Base-by-base conservation (phyloP, 495 filamentous ascomycete species). In the Xylaria cubensis region DNA sequence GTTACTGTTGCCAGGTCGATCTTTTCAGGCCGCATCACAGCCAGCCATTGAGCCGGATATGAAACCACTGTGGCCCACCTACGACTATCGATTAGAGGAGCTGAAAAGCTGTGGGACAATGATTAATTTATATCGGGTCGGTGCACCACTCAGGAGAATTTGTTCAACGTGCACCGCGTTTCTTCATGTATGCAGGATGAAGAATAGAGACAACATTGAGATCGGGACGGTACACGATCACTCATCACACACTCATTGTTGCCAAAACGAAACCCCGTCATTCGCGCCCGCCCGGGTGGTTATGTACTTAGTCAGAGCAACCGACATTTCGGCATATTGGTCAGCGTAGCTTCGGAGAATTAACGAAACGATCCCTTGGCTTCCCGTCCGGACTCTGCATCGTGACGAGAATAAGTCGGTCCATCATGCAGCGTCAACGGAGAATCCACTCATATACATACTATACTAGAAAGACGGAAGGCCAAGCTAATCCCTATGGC, bases 21-120 rank as follows among this genome's bases (percentile, higher is more conserved):
- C 46, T 51, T 53, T 41, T 13, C 15, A 66, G 63, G n/a, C 3
- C 24, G n/a, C 44, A 48, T 51, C 63, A 21, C 42, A 50, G 44
- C 26, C 13, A 24, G 63, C 29, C 29, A 36, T 44, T 36, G 4
- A 19, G 24, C 42, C 10, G 29, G 3, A n/a, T 8, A 39, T 36
- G 34, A 50, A 21, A 6, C 21, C 36, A 64, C 10, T 64, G 62
- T 51, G 19, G 29, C 26, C 44, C 26, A n/a, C 15, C n/a, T 9
- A 39, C 1, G 0, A 8, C n/a, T 46, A 44, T 34, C 44, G 26
- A 34, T 51, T 62, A 34, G 4, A 9, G 39, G 58, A 70, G 68
- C 68, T 71, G 61, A 71, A 71, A 56, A 21, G 69, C 39, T 3
- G 69, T 71, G 69, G 10, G 50, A 64, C 69, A 21, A 48, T 36